Conservation (phyloP, 768 basidiomycete species). For the Leccinellum rugosiceps region DNA sequence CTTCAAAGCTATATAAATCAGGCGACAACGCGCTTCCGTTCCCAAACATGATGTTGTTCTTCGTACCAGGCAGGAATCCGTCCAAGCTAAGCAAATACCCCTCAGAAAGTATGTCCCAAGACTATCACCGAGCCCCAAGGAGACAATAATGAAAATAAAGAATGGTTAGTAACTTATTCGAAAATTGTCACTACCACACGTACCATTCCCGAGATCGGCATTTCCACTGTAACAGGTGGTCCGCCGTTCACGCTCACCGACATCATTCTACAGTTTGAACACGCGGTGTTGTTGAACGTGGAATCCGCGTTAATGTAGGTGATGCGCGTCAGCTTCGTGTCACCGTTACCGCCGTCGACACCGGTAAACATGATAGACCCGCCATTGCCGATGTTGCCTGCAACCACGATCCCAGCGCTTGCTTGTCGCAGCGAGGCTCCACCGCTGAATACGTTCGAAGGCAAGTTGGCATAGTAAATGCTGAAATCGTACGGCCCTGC, state of each 20-base stretch:
- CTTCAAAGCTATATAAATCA: background rate
- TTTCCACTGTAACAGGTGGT: background rate
- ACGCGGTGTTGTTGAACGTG: slow-evolving; percentile 1
- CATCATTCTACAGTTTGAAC: slow-evolving; percentile 6
- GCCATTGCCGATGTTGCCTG: background rate
- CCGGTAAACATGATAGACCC: slow-evolving; percentile 4
- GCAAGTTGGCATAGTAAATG: background rate
- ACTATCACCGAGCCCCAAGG: background rate
- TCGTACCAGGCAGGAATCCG: background rate
- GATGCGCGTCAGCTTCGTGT: background rate
- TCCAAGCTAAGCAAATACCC: background rate
- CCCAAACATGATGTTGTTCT: background rate
- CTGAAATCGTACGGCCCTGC: background rate
- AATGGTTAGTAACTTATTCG: background rate
- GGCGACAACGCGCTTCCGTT: background rate
- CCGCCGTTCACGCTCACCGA: slow-evolving; percentile 3
- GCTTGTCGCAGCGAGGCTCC: background rate
- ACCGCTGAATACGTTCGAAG: slow-evolving; percentile 2
- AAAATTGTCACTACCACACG: background rate
- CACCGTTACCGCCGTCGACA: slow-evolving; percentile 8
- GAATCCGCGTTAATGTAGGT: slow-evolving; percentile 9
- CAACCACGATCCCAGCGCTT: background rate
- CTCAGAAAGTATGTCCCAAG: background rate
- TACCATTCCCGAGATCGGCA: slow-evolving; percentile 4
- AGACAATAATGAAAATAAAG: background rate